Conservation (phyloP, 2,329 filamentous ascomycete genomes). For the Colletotrichum echinochloae region DNA sequence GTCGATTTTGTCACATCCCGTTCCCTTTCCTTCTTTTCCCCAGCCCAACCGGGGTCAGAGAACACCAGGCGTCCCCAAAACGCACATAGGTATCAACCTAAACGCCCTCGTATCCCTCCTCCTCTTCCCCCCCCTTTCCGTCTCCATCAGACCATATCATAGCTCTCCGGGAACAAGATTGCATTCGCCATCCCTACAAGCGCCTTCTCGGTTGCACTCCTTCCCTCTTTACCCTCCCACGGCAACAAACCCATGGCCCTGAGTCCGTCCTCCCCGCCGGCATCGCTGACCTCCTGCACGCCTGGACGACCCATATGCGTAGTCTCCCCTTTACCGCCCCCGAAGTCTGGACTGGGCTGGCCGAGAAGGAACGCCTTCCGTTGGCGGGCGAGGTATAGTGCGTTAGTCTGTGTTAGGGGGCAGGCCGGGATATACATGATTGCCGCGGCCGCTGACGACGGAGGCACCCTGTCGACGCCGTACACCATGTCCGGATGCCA, state of each 20-base stretch:
- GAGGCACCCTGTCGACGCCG: conserved; percentile 69
- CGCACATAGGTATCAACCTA: conserved; percentile 9
- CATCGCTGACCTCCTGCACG: conserved; percentile 53
- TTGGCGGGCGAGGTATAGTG: conserved; percentile 67
- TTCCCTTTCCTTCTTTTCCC: neutral
- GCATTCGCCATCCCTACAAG: conserved; percentile 54
- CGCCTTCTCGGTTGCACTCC: conserved; percentile 48
- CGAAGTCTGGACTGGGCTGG: conserved; percentile 56
- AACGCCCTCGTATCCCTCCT: conserved; percentile 9
- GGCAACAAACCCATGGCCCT: conserved; percentile 56
- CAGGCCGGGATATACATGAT: conserved; percentile 56
- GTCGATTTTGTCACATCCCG: neutral
- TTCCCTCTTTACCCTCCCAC: conserved; percentile 54
- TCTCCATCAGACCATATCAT: conserved; percentile 44
- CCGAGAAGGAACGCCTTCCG: conserved; percentile 58
- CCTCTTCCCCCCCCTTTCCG: neutral
- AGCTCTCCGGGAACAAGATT: conserved; percentile 57
- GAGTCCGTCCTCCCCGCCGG: conserved; percentile 55
- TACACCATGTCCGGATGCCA: conserved; percentile 82
- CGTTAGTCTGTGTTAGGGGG: conserved; percentile 67
- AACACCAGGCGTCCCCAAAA: neutral
- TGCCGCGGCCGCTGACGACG: conserved; percentile 42
- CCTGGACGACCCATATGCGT: conserved; percentile 51
- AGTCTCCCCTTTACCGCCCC: conserved; percentile 50
- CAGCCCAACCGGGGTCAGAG: too few species aligned